Evolutionary conservation across 2,329 filamentous ascomycete species (phyloP).

Genomic region (Fusarium sublunatum): DNA sequence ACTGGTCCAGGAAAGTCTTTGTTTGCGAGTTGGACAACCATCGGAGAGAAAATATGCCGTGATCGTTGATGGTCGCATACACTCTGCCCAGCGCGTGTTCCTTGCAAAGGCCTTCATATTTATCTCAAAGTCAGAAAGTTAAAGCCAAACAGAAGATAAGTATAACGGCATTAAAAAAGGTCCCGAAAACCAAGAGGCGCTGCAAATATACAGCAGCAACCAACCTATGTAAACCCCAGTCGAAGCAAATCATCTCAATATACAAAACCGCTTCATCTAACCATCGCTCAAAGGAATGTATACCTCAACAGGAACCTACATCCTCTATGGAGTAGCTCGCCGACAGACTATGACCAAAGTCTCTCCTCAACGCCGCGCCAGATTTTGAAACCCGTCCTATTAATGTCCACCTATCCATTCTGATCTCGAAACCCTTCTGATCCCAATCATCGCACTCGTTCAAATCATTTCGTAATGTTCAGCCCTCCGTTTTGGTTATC

Average conservation of each 20-base stretch:
- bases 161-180: neutral
- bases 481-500: constrained; percentile 10
- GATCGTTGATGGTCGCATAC: too few relatives aligned
- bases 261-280: neutral
- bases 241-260: neutral
- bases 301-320: neutral
- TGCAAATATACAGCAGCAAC: too few relatives aligned
- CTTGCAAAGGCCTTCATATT: too few relatives aligned
- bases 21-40: neutral
- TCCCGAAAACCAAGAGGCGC: neutral
- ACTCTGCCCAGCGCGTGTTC: too few relatives aligned
- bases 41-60: neutral
- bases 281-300: constrained; percentile 1
- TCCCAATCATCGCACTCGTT: neutral
- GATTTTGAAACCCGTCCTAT: neutral
- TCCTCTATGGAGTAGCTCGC: neutral
- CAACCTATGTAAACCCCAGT: neutral
- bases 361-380: neutral
- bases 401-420: neutral
- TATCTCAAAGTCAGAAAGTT: too few relatives aligned
- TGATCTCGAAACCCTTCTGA: neutral
- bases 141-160: too few relatives aligned
- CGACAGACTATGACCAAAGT: neutral
- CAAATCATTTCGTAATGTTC: constrained; percentile 10
- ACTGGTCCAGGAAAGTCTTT: neutral